Base-by-base conservation (phyloP, 768 basidiomycete genomes). In the Suillus fuscotomentosus region DNA sequence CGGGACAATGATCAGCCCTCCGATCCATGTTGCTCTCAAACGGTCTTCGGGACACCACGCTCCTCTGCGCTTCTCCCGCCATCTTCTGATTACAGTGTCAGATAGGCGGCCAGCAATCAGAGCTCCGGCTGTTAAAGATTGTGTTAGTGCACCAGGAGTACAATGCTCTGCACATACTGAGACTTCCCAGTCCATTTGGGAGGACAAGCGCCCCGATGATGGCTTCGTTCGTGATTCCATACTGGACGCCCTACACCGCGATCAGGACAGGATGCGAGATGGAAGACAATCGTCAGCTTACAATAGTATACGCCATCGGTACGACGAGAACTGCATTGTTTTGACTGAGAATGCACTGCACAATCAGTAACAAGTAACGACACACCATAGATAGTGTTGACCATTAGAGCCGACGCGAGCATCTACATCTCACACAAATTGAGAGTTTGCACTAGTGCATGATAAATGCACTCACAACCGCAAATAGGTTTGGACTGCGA, bases 11-110 rank as follows among this genome's bases (percentile, higher is more conserved):
- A 31, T 31, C 5, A 82, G 17, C 0, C 79, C 79, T 24, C 83
- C 81, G 17, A 76, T 69, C 14, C 84, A 65, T 2, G 83, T 75
- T 3, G 80, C 85, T 1, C 84, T 78, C 17, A 88, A 77, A 7
- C 88, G 82, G 67, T 88, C 88, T 70, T 89, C 88, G 0, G 87
- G 87, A 51, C 83, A 82, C 86, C 85, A 88, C 4, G 75, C 68
- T 9, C 86, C 86, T 1, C 79, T 79, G 17, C 86, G 82, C 10
- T 74, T 74, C 54, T 76, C 72, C 8, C 81, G 79, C 76, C 82
- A 85, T 59, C 68, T 68, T 9, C 81, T 73, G 38, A 90, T 75
- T 1, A 83, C 71, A 31, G 70, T 65, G 72, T 89, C 88, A 0
- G 88, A 88, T 1, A 87, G 67, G 13, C 77, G 79, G 0, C 88